Evolutionary conservation across 495 filamentous ascomycete genomes (phyloP), one percentile per base, ranked within the genome.

Genomic region (Penicillium paxilli): DNA sequence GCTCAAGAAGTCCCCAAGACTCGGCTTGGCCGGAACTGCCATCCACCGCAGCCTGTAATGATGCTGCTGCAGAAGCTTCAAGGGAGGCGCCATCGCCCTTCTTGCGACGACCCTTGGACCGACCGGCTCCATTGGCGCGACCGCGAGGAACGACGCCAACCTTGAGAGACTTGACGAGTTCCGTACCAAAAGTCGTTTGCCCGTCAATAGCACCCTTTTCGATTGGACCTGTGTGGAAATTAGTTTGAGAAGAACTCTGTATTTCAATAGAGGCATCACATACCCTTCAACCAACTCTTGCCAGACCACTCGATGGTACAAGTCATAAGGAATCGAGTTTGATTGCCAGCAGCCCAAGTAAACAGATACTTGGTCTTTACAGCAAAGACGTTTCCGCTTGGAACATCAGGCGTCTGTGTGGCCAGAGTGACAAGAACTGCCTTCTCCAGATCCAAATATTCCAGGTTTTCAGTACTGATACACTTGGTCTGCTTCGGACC

Each of bases 271-370:
- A 30, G 16, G 3, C 23, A 14, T 14, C 54, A 55, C 74, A 64
- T 82, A 96, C 93, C 90, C 77, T 96, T 98, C 33, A 98, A 68
- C 94, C 95, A 99, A 73, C 91, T 96, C 78, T 99, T 99, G 49
- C 94, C 92, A 0, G 88, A 84, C 94, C 94, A 99, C 64, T 98
- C 94, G 44, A 98, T 89, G 0, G 86, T 86, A 69, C 90, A 96
- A 51, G 85, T 96, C 69, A 91, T 84, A 22, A 92, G 78, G 23
- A 99, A 72, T 26, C 90, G 81, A 0, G 95, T 99, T 21, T 85
- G 74, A 58, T 95, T 95, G 49, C 83, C 85, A 24, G 94, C 78
- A 2, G 84, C 92, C 94, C 94, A 99, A 35, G 87, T 89, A 7
- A 99, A 79, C 57, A 95, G 95, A 59, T 97, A 98, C 64, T 88